These are phyloP conservation scores for Magnolia sinica DNA, from an alignment of 164 flowering plant genomes.

Conservation along the genomic window DNA sequence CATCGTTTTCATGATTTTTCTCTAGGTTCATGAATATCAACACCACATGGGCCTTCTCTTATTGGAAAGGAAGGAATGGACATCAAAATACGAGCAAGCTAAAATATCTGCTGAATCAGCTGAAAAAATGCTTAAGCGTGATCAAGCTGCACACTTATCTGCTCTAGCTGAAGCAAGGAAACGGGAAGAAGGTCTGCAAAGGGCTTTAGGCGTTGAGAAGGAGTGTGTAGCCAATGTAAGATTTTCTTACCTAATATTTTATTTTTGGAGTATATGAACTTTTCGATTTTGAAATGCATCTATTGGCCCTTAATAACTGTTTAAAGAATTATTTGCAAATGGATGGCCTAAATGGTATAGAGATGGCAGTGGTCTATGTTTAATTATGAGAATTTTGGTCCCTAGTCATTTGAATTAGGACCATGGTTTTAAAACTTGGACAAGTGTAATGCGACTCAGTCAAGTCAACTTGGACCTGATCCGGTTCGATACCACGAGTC, in stretches of 20 bases:
- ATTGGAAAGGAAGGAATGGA: conserved; percentile 79
- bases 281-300: background rate
- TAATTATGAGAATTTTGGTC: no score
- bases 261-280: background rate
- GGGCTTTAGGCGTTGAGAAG: conserved; percentile 75
- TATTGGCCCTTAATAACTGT: background rate
- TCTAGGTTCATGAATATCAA: conserved; percentile 74
- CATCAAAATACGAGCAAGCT: conserved; percentile 59
- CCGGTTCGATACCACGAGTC: no score
- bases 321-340: background rate
- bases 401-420: no score
- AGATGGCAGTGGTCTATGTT: background rate
- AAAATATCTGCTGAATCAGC: conserved; percentile 55
- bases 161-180: conserved; percentile 75
- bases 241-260: background rate
- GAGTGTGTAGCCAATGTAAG: conserved; percentile 82
- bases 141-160: conserved; percentile 52
- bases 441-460: no score
- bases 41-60: conserved; percentile 94
- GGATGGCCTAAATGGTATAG: background rate
- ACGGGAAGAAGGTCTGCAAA: conserved; percentile 73
- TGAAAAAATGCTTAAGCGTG: conserved; percentile 47
- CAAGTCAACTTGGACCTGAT: no score
- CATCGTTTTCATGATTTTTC: background rate
- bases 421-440: no score